Percentiles rank a stretch among this genome's conserved stretches.
These are phyloP conservation scores for Arachnopeziza araneosa DNA, from an alignment of 2,329 filamentous ascomycete species.

Conservation along the genomic window DNA sequence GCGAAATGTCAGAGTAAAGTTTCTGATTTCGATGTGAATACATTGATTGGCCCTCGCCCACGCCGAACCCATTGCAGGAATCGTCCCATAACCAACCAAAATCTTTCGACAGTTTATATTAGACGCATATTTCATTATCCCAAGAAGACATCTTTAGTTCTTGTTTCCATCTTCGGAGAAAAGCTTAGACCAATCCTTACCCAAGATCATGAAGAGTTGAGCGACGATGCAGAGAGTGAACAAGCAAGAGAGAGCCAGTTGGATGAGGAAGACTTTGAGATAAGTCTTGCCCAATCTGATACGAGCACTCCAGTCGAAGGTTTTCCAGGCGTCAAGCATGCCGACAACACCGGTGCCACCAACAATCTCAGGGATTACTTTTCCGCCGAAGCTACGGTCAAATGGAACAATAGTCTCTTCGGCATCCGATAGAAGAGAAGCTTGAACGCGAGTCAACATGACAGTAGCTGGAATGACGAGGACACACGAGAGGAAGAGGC, in stretches of 20 bases:
- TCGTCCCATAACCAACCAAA: too few species aligned
- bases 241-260: constrained; percentile 41
- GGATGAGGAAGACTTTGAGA: constrained; percentile 61
- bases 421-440: constrained; percentile 75
- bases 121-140: too few species aligned
- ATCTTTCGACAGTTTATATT: too few species aligned
- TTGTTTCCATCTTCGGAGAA: constrained; percentile 10
- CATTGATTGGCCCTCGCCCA: background rate
- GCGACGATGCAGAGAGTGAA: constrained; percentile 45
- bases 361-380: constrained; percentile 68
- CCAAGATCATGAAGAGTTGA: constrained; percentile 46
- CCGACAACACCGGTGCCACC: constrained; percentile 66
- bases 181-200: constrained; percentile 22
- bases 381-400: constrained; percentile 78
- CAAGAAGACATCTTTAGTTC: background rate
- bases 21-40: background rate
- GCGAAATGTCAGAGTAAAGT: background rate
- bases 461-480: constrained; percentile 72
- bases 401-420: constrained; percentile 84
- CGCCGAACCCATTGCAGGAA: background rate
- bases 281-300: constrained; percentile 70
- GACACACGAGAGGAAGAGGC: constrained; percentile 50
- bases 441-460: constrained; percentile 76
- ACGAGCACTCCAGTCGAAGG: constrained; percentile 68
- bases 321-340: constrained; percentile 71